Evolutionary conservation across 306 rosid genomes (phyloP).

Genomic region (Cyamopsis tetragonoloba): DNA sequence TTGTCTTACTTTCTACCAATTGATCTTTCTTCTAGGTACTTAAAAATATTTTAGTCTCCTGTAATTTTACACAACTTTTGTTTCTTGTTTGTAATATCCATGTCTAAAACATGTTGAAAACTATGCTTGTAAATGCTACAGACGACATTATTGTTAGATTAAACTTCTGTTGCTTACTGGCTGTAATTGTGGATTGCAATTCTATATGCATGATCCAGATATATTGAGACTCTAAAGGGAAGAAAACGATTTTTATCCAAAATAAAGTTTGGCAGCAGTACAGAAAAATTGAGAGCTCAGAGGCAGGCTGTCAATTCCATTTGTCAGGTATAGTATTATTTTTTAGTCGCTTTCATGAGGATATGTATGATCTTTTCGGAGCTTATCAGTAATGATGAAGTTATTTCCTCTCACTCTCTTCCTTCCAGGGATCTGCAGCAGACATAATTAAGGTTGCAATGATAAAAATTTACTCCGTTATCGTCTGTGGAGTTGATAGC

Average conservation of each 20-base stretch:
- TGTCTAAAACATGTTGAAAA: neutral
- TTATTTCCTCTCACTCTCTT: slow-evolving; percentile 18
- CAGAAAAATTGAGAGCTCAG: slow-evolving; percentile 85
- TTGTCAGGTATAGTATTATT: slow-evolving; percentile 70
- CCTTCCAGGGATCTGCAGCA: slow-evolving; percentile 86
- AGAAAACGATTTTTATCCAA: slow-evolving; percentile 88
- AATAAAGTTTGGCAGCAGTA: slow-evolving; percentile 68
- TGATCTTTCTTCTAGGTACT: neutral
- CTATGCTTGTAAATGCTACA: neutral
- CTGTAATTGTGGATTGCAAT: neutral
- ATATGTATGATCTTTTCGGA: neutral
- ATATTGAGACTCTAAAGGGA: slow-evolving; percentile 75
- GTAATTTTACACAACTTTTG: neutral
- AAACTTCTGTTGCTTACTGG: neutral
- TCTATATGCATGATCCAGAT: slow-evolving; percentile 47
- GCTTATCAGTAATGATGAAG: slow-evolving; percentile 1
- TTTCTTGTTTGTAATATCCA: slow-evolving; percentile 17
- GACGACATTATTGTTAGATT: slow-evolving; percentile 3
- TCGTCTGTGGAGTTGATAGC: slow-evolving; percentile 37
- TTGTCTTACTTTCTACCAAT: neutral
- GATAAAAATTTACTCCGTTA: slow-evolving; percentile 64
- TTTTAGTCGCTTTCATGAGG: neutral
- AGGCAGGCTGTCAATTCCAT: slow-evolving; percentile 97
- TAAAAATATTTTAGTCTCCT: neutral
- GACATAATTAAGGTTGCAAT: slow-evolving; percentile 90